Evolutionary conservation across 257 asterid genomes (phyloP), one percentile per base, ranked within the genome.

Genomic region (Rehmannia glutinosa): DNA sequence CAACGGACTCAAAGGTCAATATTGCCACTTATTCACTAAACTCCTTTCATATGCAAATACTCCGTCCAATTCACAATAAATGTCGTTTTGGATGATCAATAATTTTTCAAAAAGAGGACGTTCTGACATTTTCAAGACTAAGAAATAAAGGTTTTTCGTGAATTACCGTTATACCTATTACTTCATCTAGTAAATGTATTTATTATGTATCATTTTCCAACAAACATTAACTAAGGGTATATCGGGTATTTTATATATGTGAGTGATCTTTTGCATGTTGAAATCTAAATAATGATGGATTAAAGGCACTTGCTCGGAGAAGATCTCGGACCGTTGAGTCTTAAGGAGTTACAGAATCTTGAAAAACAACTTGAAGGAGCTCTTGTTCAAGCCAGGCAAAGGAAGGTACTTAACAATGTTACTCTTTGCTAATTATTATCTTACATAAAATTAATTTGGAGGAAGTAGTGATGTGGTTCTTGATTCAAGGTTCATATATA

Each of bases 321-420:
- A 81, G 95, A 90, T 77, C 87, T 93, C 15, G 98, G 97, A 27
- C 84, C 92, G 12, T 50, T 93, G 79, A 86, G 85, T 79, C 71
- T 82, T 28, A 93, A 90, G 71, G 98, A 93, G 76, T 67, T 93
- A 78, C 95, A 93, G 73, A 90, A 78, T 82, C 96, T 93, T 69
- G 96, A 93, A 73, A 90, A 84, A 64, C 98, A 90, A 74, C 90
- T 93, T 51, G 98, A 93, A 82, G 95, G 80, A 64, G 86, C 98
- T 78, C 98, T 93, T 65, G 64, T 75, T 54, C 95, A 79, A 73
- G 87, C 97, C 27, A 84, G 97, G 71, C 92, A 93, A 70, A 90
- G 97, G 68, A 92, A 86, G 98, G 98, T 92, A 83, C 35, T 15
- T 3, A 17, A 20, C 13, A 20, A 50, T 52, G n/a, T n/a, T n/a